Evolutionary conservation across 23 red algal genomes (phyloP).

Genomic region (Cyanidiococcus yangmingshanensis): DNA sequence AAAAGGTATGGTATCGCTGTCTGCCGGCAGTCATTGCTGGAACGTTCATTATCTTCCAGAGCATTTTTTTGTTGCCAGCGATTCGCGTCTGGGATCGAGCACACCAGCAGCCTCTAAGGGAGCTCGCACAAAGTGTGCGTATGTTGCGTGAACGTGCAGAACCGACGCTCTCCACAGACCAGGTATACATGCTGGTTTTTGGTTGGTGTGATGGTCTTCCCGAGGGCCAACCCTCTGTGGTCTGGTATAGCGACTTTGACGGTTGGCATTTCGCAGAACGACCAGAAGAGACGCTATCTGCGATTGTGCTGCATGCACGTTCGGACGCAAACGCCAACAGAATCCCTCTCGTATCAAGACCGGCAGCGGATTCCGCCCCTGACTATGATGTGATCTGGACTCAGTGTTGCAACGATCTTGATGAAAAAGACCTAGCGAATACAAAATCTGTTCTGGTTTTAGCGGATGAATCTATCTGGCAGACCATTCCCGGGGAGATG

Average conservation of each 20-base stretch:
- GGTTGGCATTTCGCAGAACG: conserved; percentile 21
- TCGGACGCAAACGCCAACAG: not conserved
- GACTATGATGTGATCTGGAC: not conserved
- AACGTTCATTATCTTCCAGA: conserved; percentile 15
- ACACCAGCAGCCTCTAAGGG: conserved; percentile 19
- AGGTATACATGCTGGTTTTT: conserved; percentile 31
- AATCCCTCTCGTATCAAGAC: not conserved
- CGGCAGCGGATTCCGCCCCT: not conserved
- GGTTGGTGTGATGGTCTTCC: conserved; percentile 30
- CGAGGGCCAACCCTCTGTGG: conserved; percentile 32
- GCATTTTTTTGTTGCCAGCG: conserved; percentile 14
- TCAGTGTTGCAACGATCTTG: not conserved
- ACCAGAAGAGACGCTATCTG: conserved; percentile 7
- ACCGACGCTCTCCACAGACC: not conserved
- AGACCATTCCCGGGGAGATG: not conserved
- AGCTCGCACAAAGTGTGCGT: conserved; percentile 10
- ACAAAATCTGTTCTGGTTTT: not conserved
- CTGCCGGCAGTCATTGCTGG: not conserved
- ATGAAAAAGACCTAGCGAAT: not conserved
- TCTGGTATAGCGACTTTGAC: conserved; percentile 27
- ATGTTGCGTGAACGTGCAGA: not conserved
- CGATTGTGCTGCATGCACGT: not conserved
- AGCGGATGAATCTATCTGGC: not conserved
- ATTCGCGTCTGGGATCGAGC: conserved; percentile 25
- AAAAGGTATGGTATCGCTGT: not conserved